Base-by-base conservation (phyloP, 2,329 filamentous ascomycete species). In the Dactylellina drechsleri region DNA sequence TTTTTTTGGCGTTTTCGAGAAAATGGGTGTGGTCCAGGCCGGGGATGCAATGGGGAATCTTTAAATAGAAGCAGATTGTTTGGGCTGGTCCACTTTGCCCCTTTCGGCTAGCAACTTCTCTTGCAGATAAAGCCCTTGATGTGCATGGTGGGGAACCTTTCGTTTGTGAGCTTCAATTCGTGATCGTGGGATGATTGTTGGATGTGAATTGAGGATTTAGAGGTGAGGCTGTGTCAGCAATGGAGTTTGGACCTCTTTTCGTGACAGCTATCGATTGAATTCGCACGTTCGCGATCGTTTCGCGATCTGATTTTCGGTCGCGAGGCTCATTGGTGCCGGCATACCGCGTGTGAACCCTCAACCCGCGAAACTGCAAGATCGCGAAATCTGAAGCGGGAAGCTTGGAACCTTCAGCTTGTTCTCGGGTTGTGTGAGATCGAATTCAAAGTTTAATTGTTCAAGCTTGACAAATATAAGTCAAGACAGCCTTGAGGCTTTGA, bases 41-140 rank as follows among this genome's bases (percentile, higher is more conserved):
- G 56, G 66, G 47, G 47, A 15, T 50, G 40, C 8, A 23, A 45
- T 52, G 28, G 6, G 1, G 5, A 8, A 7, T 36, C 59, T 71
- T 71, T 71, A 58, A 71, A 71, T 62, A 62, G 66, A 50, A 67
- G 18, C 50, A 64, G 16, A 28, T 15, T 23, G 15, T 31, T 40
- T 13, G 28, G 31, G 41, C 65, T 26, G 31, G 54, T n/a, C 43
- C 43, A 50, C 28, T 62, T 61, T 31, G 49, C 49, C 31, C 13
- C 20, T 50, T 59, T 60, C 20, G 52, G 58, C 36, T 50, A 20
- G 23, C 47, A 2, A 18, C n/a, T 8, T 52, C 18, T 52, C 16
- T 47, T 5, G 13, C 43, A 10, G 43, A 2, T 7, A 10, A 47
- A 10, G 43, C 15, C 15, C 43, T 47, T 47, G 8, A 36, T 36